Conservation (phyloP, 2,329 filamentous ascomycete species). For the Colletotrichum tanaceti region DNA sequence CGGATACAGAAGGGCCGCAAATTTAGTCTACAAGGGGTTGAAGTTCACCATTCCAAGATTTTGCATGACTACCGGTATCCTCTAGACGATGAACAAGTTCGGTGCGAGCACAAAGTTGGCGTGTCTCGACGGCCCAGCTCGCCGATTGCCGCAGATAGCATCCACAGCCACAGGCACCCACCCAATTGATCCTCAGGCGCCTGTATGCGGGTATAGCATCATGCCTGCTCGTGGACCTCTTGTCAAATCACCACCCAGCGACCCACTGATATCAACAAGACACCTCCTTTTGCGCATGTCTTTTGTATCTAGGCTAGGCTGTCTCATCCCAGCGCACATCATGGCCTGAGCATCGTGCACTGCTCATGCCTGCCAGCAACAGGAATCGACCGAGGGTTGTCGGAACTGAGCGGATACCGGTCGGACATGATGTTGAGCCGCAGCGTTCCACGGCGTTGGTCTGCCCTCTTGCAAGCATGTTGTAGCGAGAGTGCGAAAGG, state of each 20-base stretch:
- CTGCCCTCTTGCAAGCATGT: background rate
- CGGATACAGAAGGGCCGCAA: conserved; percentile 19
- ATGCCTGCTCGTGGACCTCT: conserved; percentile 29
- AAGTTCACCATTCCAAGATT: conserved; percentile 18
- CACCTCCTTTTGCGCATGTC: conserved; percentile 21
- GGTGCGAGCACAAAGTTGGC: conserved; percentile 14
- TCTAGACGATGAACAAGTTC: background rate
- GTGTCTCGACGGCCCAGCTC: conserved; percentile 30
- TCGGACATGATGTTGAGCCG: conserved; percentile 13
- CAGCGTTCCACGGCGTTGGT: background rate
- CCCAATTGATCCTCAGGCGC: conserved; percentile 25
- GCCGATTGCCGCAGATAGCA: conserved; percentile 37
- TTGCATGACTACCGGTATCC: conserved; percentile 3
- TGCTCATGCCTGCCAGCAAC: conserved; percentile 10
- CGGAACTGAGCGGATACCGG: conserved; percentile 22
- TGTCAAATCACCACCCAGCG: conserved; percentile 36
- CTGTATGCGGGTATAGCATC: conserved; percentile 31
- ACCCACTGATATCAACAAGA: conserved; percentile 39
- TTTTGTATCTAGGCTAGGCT: conserved; percentile 1
- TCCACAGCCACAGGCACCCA: conserved; percentile 30
- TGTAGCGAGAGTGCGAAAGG: conserved; percentile 8
- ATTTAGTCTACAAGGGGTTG: conserved; percentile 14
- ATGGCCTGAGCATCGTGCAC: conserved; percentile 37
- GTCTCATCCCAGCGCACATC: conserved; percentile 25
- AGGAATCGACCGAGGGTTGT: conserved; percentile 27